These are phyloP conservation scores for Penicillium coffeae DNA, from an alignment of 495 filamentous ascomycete genomes.

Conservation along the genomic window DNA sequence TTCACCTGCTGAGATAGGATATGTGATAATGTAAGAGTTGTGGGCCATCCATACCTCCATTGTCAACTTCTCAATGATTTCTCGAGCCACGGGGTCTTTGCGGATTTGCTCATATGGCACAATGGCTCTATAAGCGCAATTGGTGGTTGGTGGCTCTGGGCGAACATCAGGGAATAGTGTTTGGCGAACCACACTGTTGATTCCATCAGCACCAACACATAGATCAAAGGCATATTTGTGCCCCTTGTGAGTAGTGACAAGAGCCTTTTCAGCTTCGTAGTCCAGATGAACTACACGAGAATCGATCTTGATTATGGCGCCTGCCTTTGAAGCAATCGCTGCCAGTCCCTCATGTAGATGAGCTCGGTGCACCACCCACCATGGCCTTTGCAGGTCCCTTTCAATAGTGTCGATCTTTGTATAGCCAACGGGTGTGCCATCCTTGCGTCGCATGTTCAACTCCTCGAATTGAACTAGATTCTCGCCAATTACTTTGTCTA, in stretches of 20 bases:
- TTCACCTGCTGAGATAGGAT: constrained; percentile 41
- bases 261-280: constrained; percentile 19
- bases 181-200: constrained; percentile 33
- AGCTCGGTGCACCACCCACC: constrained; percentile 36
- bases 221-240: constrained; percentile 32
- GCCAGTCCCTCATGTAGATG: constrained; percentile 39
- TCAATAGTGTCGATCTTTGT: constrained; percentile 24
- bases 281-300: constrained; percentile 28
- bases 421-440: constrained; percentile 34
- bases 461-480: constrained; percentile 35
- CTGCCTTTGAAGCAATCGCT: constrained; percentile 25
- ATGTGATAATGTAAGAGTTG: constrained; percentile 38
- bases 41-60: constrained; percentile 44
- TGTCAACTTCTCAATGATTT: constrained; percentile 32
- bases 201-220: constrained; percentile 38
- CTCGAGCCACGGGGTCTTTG: constrained; percentile 32
- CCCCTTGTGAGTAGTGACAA: constrained; percentile 30
- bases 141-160: constrained; percentile 34
- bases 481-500: constrained; percentile 31
- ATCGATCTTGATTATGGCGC: constrained; percentile 30
- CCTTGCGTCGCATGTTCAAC: constrained; percentile 35
- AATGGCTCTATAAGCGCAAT: constrained; percentile 39
- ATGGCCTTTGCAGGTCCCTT: constrained; percentile 16
- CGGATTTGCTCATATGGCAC: constrained; percentile 36
- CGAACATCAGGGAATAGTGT: constrained; percentile 32